A percentile compares a stretch with the other conserved stretches of the same genome.
Evolutionary conservation across 164 flowering plant species (phyloP).

Genomic region (Euptelea pleiosperma): DNA sequence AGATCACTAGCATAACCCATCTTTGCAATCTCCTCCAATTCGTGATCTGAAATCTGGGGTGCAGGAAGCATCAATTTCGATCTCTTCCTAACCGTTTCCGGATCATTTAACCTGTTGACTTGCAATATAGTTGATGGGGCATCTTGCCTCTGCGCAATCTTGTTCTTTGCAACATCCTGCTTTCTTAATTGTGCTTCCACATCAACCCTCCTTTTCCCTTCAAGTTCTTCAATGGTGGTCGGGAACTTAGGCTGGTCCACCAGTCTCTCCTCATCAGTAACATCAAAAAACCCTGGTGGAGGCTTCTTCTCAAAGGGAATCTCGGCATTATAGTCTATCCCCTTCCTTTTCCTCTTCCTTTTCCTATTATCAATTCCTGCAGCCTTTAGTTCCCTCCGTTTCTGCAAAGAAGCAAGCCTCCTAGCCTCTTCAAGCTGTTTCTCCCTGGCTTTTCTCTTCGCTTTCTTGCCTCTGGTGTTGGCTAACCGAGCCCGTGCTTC

Average conservation of each 20-base stretch:
- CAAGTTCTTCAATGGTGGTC: conserved; percentile 93
- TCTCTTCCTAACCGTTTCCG: conserved; percentile 87
- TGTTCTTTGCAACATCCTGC: conserved; percentile 84
- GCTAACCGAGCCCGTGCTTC: conserved; percentile 96
- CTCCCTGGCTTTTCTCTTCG: conserved; percentile 96
- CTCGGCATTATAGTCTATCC: conserved; percentile 95
- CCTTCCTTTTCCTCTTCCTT: conserved; percentile 82
- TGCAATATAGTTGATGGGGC: conserved; percentile 86
- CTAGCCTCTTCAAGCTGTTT: conserved; percentile 99
- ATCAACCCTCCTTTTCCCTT: conserved; percentile 91
- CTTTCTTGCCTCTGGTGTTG: conserved; percentile 95
- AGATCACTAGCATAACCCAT: conserved; percentile 96
- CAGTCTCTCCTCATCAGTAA: conserved; percentile 68
- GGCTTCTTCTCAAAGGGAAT: conserved; percentile 98
- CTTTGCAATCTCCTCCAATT: conserved; percentile 92
- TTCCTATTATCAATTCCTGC: conserved; percentile 86
- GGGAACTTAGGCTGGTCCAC: conserved; percentile 82
- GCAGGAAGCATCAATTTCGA: conserved; percentile 93
- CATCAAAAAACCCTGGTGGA: conserved; percentile 91
- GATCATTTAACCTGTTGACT: conserved; percentile 90
- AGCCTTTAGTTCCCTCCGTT: conserved; percentile 92
- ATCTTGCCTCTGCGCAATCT: conserved; percentile 92
- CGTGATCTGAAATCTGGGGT: conserved; percentile 93
- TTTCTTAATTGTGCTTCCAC: conserved; percentile 82
- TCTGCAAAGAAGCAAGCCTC: conserved; percentile 95